A percentile compares a stretch with the other conserved stretches of the same genome.
phyloP scores from a whole-genome alignment of 2,329 filamentous ascomycete species.

The Pyricularia pennisetigena region DNA sequence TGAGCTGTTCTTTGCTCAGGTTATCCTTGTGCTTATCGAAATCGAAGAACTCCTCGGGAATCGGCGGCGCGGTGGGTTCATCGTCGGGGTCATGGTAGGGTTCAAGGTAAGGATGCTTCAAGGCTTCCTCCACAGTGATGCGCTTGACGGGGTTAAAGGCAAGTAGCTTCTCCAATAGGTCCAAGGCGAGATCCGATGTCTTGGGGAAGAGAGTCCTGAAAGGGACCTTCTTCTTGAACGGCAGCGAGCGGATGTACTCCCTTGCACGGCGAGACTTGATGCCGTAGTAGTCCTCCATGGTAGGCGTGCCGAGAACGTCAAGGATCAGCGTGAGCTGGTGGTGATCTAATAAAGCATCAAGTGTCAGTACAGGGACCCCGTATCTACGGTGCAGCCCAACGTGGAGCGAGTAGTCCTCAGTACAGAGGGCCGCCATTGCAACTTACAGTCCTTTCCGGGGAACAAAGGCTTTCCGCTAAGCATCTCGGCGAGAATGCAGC shows the following conservation, averaged over 20 bases:
- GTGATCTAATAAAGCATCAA: slow-evolving; percentile 53
- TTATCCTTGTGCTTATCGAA: slow-evolving; percentile 99
- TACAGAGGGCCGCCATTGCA: background rate
- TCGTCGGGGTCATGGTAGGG: slow-evolving; percentile 98
- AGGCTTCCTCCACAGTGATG: slow-evolving; percentile 92
- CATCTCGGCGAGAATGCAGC: slow-evolving; percentile 98
- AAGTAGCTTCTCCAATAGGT: slow-evolving; percentile 88
- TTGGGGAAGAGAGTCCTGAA: slow-evolving; percentile 97
- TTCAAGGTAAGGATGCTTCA: slow-evolving; percentile 96
- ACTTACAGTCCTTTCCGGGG: slow-evolving; percentile 94
- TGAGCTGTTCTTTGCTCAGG: slow-evolving; percentile 95
- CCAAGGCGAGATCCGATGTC: slow-evolving; percentile 93
- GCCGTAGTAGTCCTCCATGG: slow-evolving; percentile 99
- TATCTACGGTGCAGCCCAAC: background rate
- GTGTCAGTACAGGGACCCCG: slow-evolving; percentile 7
- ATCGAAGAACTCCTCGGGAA: slow-evolving; percentile 98
- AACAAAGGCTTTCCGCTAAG: slow-evolving; percentile 96
- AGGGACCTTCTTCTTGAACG: slow-evolving; percentile 99
- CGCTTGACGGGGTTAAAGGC: slow-evolving; percentile 98
- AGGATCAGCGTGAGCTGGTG: slow-evolving; percentile 96
- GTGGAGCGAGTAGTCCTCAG: background rate
- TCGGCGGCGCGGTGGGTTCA: slow-evolving; percentile 91
- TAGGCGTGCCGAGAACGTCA: slow-evolving; percentile 93
- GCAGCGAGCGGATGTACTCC: slow-evolving; percentile 95
- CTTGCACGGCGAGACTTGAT: slow-evolving; percentile 97